Conservation (phyloP, 331 rosid species). For the Pyracantha coccinea region DNA sequence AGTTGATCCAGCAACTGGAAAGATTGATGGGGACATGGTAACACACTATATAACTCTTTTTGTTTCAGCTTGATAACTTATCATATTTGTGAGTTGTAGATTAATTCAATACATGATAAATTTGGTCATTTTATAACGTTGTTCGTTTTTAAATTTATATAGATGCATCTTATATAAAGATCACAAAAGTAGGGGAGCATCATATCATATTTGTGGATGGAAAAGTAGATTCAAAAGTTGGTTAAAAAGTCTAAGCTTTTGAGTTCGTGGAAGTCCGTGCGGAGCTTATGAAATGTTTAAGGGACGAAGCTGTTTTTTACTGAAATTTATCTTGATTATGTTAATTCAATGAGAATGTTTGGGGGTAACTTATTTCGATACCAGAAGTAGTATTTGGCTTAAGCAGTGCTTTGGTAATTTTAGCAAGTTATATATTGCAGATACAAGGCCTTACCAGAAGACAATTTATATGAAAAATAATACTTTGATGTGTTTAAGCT, state of each 20-base stretch:
- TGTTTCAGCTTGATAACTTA: neutral
- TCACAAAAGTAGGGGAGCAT: neutral
- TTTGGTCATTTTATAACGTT: neutral
- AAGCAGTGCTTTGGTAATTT: neutral
- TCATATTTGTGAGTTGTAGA: neutral
- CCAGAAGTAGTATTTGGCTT: neutral
- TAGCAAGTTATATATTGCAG: neutral
- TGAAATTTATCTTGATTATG: neutral
- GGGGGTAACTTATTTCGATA: neutral
- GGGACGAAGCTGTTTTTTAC: neutral
- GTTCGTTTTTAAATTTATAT: neutral
- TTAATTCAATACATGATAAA: neutral
- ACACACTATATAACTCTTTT: conserved; percentile 18
- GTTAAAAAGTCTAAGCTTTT: neutral
- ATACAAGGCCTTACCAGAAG: neutral
- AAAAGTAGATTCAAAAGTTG: neutral
- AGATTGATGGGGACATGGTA: conserved; percentile 55
- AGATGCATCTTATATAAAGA: neutral
- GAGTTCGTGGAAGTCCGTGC: neutral
- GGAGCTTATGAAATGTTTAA: neutral
- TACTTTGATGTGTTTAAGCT: neutral
- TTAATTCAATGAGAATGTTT: neutral
- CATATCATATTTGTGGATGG: neutral
- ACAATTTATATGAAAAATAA: neutral
- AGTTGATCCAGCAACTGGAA: conserved; percentile 48